These are phyloP conservation scores for Blastomyces gilchristii DNA, from an alignment of 2,329 filamentous ascomycete genomes.

Conservation along the genomic window DNA sequence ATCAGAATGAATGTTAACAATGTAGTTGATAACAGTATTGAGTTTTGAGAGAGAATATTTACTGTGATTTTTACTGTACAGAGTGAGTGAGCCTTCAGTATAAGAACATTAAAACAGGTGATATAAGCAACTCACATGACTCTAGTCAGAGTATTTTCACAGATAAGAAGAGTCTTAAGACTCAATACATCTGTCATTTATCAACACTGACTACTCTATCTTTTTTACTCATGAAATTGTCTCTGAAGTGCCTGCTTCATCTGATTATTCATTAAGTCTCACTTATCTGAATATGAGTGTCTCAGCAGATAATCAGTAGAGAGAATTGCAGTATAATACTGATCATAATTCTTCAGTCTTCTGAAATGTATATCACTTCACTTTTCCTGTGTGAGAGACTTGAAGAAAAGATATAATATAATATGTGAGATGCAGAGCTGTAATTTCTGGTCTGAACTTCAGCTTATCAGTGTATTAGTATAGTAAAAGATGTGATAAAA, in stretches of 20 bases:
- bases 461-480: slow-evolving; percentile 1
- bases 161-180: not conserved
- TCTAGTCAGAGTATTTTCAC: not conserved
- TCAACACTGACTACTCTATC: slow-evolving; percentile 6
- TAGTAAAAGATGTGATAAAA: slow-evolving; percentile 8
- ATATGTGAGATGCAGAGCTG: not conserved
- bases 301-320: slow-evolving; percentile 6
- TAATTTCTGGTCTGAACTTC: slow-evolving; percentile 5
- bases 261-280: slow-evolving; percentile 1
- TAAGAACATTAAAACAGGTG: not conserved
- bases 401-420: slow-evolving; percentile 7
- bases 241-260: slow-evolving; percentile 1
- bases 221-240: slow-evolving; percentile 4
- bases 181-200: not conserved
- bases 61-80: slow-evolving; percentile 7
- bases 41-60: slow-evolving; percentile 8
- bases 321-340: slow-evolving; percentile 6
- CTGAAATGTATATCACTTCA: not conserved
- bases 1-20: slow-evolving; percentile 8
- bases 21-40: slow-evolving; percentile 10
- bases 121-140: slow-evolving; percentile 7
- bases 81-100: not conserved
- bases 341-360: slow-evolving; percentile 6
- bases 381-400: slow-evolving; percentile 3
- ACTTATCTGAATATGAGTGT: not conserved